Evolutionary conservation across 2,329 filamentous ascomycete genomes (phyloP), one percentile per base, ranked within the genome.

Genomic region (Monosporascus sp.): DNA sequence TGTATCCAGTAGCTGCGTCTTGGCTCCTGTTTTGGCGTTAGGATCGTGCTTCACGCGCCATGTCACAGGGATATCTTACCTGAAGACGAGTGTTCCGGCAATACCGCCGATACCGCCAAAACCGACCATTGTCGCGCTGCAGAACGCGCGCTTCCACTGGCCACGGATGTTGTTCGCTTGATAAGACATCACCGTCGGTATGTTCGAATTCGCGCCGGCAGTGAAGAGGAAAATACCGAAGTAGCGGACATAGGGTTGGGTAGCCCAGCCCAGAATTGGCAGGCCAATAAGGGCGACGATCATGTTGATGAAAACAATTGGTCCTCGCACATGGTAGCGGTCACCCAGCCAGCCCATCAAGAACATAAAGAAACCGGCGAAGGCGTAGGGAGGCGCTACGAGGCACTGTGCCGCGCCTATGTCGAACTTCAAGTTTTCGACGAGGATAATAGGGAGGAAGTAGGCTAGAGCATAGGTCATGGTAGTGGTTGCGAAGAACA

Each of bases 91-190:
- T 58, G 80, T 82, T 24, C 88, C 88, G 1, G 82, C 81, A 56
- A 93, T 92, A 41, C 89, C 89, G 41, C 89, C 89, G 31, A 93
- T 75, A 1, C 87, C 88, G 6, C 88, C 88, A 48, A 87, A 82
- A 1, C 87, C 87, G 6, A 93, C 86, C 0, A 93, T 77, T 0
- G 86, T 87, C 2, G 89, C 87, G 54, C 83, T 87, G 69, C 84
- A 87, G 62, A 93, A 85, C 1, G 89, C 89, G 45, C 89, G 82
- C 74, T 91, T 93, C 88, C 89, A 93, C 72, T 93, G 89, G 0
- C 89, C 89, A 49, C 88, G 83, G 64, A 94, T 87, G 72, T 94
- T 94, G 73, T 92, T 93, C 47, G 88, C 87, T 72, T 92, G 43
- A 5, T 46, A 46, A 28, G 43, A 46, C 43, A 46, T 46, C 11